These are phyloP conservation scores for Penicillium sp. DNA, from an alignment of 2,329 filamentous ascomycete species.

Conservation along the genomic window DNA sequence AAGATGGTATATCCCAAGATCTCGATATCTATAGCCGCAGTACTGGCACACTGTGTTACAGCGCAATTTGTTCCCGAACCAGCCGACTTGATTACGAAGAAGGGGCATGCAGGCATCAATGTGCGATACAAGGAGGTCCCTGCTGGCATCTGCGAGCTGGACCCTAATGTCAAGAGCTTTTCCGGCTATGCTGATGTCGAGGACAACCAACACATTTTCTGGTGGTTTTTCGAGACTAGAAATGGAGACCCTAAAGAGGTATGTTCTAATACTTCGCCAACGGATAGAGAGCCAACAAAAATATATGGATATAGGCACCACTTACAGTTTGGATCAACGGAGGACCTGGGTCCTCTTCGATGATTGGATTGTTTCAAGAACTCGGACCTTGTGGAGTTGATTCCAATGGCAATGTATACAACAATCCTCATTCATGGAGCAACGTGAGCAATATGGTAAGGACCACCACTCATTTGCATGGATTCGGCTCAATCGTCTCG, in stretches of 20 bases:
- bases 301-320: constrained; percentile 8
- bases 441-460: constrained; percentile 22
- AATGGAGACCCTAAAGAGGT: constrained; percentile 14
- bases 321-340: constrained; percentile 26
- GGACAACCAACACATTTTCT: constrained; percentile 20
- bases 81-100: constrained; percentile 14
- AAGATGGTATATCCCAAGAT: constrained; percentile 4
- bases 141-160: constrained; percentile 19
- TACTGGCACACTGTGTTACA: constrained; percentile 4
- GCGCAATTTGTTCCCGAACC: constrained; percentile 16
- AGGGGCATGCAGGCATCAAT: constrained; percentile 13
- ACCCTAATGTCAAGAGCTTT: constrained; percentile 20
- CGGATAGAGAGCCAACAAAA: background rate
- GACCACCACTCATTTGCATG: background rate
- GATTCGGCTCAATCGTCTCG: background rate
- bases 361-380: constrained; percentile 35
- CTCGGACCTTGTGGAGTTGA: constrained; percentile 28
- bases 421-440: constrained; percentile 22
- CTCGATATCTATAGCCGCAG: background rate
- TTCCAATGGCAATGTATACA: constrained; percentile 17
- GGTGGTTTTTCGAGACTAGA: constrained; percentile 19
- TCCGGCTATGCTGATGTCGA: constrained; percentile 21
- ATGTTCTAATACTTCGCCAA: background rate
- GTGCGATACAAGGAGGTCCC: constrained; percentile 20
- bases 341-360: constrained; percentile 28